phyloP scores from a whole-genome alignment of 2,329 filamentous ascomycete species.

The Monosporascus sp. region DNA sequence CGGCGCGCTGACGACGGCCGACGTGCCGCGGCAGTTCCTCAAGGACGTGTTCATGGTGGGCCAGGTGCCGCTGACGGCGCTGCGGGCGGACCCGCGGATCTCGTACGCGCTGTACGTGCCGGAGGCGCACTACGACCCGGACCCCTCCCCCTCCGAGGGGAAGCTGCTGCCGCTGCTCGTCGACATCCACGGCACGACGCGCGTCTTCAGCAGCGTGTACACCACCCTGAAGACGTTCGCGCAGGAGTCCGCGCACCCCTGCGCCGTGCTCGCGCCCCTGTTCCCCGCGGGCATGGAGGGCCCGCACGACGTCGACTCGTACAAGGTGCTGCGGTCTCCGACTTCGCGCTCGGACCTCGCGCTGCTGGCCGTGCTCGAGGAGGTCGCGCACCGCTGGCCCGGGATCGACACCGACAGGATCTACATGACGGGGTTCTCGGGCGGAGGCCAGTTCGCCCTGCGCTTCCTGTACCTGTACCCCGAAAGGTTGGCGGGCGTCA shows the following conservation, averaged over 20 bases:
- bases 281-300: conserved; percentile 26
- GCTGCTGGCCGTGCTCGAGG: conserved; percentile 25
- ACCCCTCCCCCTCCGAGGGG: background rate
- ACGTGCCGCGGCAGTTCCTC: conserved; percentile 21
- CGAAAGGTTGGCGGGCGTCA: conserved; percentile 21
- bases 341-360: conserved; percentile 22
- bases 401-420: conserved; percentile 23
- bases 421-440: conserved; percentile 26
- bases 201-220: conserved; percentile 11
- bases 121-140: conserved; percentile 13
- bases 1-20: conserved; percentile 10
- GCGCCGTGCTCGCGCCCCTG: conserved; percentile 24
- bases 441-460: conserved; percentile 27
- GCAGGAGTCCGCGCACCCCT: conserved; percentile 14
- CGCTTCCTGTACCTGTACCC: conserved; percentile 29
- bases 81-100: conserved; percentile 20
- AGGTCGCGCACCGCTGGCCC: conserved; percentile 22
- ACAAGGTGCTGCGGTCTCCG: conserved; percentile 20
- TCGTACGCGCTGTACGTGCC: conserved; percentile 26
- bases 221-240: conserved; percentile 18
- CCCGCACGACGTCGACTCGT: conserved; percentile 24
- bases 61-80: conserved; percentile 17
- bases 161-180: conserved; percentile 26
- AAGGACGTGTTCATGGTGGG: conserved; percentile 20
- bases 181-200: conserved; percentile 25